Conservation (phyloP, 2,329 filamentous ascomycete species). For the Septoria linicola region DNA sequence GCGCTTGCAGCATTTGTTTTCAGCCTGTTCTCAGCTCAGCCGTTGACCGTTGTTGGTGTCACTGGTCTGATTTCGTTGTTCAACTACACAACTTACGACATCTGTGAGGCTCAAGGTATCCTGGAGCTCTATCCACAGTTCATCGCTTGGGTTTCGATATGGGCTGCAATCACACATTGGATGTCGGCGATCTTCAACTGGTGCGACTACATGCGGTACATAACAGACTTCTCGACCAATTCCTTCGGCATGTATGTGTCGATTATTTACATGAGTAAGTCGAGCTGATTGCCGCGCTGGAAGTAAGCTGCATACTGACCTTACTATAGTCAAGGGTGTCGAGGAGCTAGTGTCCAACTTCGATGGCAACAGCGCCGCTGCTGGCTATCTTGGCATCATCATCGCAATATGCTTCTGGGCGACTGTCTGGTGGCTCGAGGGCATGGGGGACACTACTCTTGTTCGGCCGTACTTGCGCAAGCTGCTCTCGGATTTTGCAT, state of each 20-base stretch:
- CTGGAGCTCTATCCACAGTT: conserved; percentile 53
- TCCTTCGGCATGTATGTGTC: conserved; percentile 57
- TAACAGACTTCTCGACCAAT: conserved; percentile 57
- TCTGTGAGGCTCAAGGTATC: conserved; percentile 51
- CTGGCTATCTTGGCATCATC: conserved; percentile 52
- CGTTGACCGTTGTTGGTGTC: conserved; percentile 58
- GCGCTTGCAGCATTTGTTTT: conserved; percentile 58
- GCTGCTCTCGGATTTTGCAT: conserved; percentile 55
- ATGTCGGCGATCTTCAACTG: conserved; percentile 53
- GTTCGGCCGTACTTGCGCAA: conserved; percentile 48
- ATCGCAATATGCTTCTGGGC: conserved; percentile 55
- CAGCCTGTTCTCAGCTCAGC: conserved; percentile 53
- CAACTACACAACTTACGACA: conserved; percentile 62
- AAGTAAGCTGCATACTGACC: conserved; percentile 6
- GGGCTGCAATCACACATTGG: conserved; percentile 60
- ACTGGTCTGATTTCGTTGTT: conserved; percentile 56
- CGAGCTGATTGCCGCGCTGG: neutral
- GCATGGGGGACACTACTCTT: conserved; percentile 47
- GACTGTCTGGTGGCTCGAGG: conserved; percentile 53
- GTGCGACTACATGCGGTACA: conserved; percentile 60
- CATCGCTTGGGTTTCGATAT: conserved; percentile 58
- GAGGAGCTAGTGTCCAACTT: conserved; percentile 57
- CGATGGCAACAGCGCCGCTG: conserved; percentile 39
- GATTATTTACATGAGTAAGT: conserved; percentile 53
- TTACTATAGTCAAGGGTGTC: conserved; percentile 52